A percentile compares a stretch with the other conserved stretches of the same genome.
Evolutionary conservation across 345 rosid species (phyloP).

Genomic region (Laguncularia racemosa): DNA sequence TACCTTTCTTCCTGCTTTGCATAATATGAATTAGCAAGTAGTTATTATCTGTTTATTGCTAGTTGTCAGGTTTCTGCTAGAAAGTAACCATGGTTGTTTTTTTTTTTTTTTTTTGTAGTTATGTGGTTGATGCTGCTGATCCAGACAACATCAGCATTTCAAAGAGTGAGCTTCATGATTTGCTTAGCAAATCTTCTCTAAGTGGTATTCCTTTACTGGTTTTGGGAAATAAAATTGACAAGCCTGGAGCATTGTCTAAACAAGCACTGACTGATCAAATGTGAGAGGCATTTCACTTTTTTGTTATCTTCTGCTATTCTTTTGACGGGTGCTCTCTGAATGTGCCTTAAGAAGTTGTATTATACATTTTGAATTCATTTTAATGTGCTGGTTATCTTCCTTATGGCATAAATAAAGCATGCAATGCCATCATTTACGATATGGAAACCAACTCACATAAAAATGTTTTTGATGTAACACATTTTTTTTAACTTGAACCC

Average conservation of each 20-base stretch:
- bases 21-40: too few species aligned
- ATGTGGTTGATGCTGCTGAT: conserved; percentile 81
- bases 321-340: too few species aligned
- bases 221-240: conserved; percentile 91
- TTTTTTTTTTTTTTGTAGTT: conserved; percentile 2
- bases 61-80: neutral
- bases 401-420: neutral
- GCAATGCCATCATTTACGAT: neutral
- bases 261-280: conserved; percentile 74
- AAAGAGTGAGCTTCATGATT: conserved; percentile 82
- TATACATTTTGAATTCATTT: neutral
- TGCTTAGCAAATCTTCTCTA: conserved; percentile 72
- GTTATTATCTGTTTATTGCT: too few species aligned
- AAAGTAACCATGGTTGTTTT: neutral
- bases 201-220: conserved; percentile 76
- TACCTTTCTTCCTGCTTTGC: too few species aligned
- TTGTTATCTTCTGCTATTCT: neutral
- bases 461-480: neutral
- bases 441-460: neutral
- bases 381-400: too few species aligned
- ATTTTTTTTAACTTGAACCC: too few species aligned
- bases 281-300: conserved; percentile 30
- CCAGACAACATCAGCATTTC: conserved; percentile 70
- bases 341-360: too few species aligned
- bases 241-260: conserved; percentile 78